phyloP scores from a whole-genome alignment of 352 stramenopile genomes.

The Pilasporangium apinafurcum region DNA sequence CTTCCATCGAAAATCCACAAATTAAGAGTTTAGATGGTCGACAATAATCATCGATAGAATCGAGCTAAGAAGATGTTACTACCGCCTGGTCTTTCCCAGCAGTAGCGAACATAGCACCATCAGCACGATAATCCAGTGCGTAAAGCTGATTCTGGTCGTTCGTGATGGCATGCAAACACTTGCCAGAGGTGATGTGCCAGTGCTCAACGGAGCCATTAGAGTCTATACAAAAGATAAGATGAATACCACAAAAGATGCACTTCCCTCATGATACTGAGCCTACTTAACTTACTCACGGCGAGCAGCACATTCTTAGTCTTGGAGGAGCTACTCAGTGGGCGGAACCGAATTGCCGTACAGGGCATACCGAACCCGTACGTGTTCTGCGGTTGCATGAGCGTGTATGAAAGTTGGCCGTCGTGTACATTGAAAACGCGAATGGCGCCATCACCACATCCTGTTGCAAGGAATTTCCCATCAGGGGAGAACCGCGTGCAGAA shows the following conservation, averaged over 20 bases:
- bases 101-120: conserved; percentile 85
- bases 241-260: conserved; percentile 2
- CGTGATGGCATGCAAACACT: conserved; percentile 89
- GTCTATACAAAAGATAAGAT: conserved; percentile 27
- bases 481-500: conserved; percentile 86
- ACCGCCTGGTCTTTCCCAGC: conserved; percentile 86
- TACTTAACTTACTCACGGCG: conserved; percentile 57
- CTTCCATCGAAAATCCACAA: no score
- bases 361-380: conserved; percentile 74
- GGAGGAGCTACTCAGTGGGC: conserved; percentile 63
- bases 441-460: conserved; percentile 79
- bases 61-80: neutral
- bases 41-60: neutral
- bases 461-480: conserved; percentile 77
- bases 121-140: conserved; percentile 81
- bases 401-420: conserved; percentile 77
- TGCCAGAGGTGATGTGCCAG: conserved; percentile 91
- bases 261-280: neutral
- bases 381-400: conserved; percentile 66
- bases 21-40: neutral
- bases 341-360: conserved; percentile 80
- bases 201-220: conserved; percentile 87
- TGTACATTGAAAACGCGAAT: conserved; percentile 82
- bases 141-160: conserved; percentile 87
- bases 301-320: conserved; percentile 92